Conservation (phyloP, 208 protist species). For the Jaenimonas drosophilae region DNA sequence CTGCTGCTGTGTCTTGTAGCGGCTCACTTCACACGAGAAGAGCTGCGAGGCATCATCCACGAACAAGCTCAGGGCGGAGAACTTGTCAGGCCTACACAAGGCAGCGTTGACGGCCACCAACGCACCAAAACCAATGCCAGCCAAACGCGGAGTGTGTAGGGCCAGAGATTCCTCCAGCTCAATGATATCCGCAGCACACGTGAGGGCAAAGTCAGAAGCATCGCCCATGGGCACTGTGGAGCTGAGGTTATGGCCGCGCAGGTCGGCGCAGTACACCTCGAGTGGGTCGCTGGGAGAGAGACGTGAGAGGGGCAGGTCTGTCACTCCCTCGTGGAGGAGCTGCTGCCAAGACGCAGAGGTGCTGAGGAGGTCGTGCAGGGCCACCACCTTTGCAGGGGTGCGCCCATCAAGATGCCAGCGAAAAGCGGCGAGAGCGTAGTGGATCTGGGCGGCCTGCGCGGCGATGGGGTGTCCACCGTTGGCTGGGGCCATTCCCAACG, state of each 20-base stretch:
- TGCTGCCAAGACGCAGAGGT: constrained; percentile 49
- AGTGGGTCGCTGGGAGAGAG: constrained; percentile 43
- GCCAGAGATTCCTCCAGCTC: constrained; percentile 42
- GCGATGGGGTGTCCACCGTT: no score
- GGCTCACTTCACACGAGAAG: constrained; percentile 17
- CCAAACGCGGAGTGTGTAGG: constrained; percentile 20
- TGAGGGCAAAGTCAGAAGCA: constrained; percentile 15
- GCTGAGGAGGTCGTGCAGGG: constrained; percentile 68
- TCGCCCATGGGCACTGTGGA: constrained; percentile 9
- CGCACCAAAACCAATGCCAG: constrained; percentile 67
- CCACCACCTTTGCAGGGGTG: constrained; percentile 43
- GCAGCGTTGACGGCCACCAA: constrained; percentile 50
- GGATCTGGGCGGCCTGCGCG: no score
- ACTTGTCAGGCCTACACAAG: constrained; percentile 38
- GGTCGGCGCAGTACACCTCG: constrained; percentile 70
- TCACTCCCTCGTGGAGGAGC: constrained; percentile 29
- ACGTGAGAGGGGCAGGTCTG: constrained; percentile 25
- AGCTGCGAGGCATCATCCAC: constrained; percentile 38
- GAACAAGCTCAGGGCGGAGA: constrained; percentile 51
- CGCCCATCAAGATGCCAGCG: constrained; percentile 78
- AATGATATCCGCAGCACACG: constrained; percentile 48
- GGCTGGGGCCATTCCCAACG: no score
- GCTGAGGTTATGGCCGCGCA: constrained; percentile 69
- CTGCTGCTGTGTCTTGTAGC: constrained; percentile 13
- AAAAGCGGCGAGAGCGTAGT: constrained; percentile 52